These are phyloP conservation scores for Chimonanthus praecox DNA, from an alignment of 164 flowering plant species.

Conservation along the genomic window DNA sequence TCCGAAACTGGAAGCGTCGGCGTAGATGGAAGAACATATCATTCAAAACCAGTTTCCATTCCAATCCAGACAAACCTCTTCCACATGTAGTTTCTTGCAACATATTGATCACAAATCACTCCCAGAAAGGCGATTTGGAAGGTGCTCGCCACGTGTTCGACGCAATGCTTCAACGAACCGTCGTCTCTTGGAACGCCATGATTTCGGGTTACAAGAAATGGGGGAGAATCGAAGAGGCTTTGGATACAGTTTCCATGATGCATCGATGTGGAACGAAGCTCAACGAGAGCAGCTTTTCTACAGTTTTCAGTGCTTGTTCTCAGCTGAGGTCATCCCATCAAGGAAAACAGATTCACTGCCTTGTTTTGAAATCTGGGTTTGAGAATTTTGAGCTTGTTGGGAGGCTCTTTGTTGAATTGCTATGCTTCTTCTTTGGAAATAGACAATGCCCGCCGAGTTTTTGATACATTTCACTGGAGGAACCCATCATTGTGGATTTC, in stretches of 20 bases:
- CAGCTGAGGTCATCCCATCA: conserved; percentile 15
- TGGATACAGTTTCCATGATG: conserved; percentile 36
- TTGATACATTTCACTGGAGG: conserved; percentile 29
- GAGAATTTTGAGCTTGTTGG: conserved; percentile 49
- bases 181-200: conserved; percentile 70
- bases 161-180: conserved; percentile 46
- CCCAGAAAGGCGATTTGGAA: conserved; percentile 27
- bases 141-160: conserved; percentile 52
- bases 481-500: conserved; percentile 47
- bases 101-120: conserved; percentile 21
- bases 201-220: conserved; percentile 49
- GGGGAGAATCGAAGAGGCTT: conserved; percentile 34
- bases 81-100: conserved; percentile 31
- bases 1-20: conserved; percentile 22
- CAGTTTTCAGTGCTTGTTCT: conserved; percentile 43
- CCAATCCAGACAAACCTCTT: background rate
- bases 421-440: conserved; percentile 40
- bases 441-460: conserved; percentile 36
- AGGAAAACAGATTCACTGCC: conserved; percentile 54
- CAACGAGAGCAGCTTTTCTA: conserved; percentile 50
- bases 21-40: conserved; percentile 19
- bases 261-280: conserved; percentile 29
- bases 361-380: conserved; percentile 49
- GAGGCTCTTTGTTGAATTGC: conserved; percentile 43
- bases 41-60: conserved; percentile 9